Base-by-base conservation (phyloP, 768 basidiomycete species). In the Sarcodon sp. region DNA sequence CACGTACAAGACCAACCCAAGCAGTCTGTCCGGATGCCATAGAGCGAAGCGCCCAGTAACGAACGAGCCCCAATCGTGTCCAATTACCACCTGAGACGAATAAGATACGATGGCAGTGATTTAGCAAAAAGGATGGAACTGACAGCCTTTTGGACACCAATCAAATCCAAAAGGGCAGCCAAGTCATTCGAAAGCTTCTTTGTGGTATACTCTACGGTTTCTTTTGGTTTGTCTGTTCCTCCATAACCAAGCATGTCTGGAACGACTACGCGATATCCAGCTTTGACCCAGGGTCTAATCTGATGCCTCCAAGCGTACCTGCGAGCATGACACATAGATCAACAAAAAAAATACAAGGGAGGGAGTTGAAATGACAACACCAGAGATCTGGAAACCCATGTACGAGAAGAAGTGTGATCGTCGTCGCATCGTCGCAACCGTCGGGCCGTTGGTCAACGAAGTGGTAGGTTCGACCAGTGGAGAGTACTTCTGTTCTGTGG, bases 21-120 rank as follows among this genome's bases (percentile, higher is more conserved):
- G 54, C 34, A 84, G 53, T 33, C 83, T 70, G 11, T 77, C 64
- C 0, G 87, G 83, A 57, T 85, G 63, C 80, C 82, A 87, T 18
- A 86, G 66, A 9, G 82, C 79, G 55, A 90, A 80, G 16, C 86
- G 69, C 38, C 70, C 72, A 1, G 71, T 83, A 11, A 68, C 74
- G 51, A 67, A 75, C 3, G 82, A 66, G 6, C 87, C 87, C 87
- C 87, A 89, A 55, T 90, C 87, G 55, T 89, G 87, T 0, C 84
- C 87, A 49, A 87, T 69, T 48, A 87, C 63, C 8, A 85, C 69
- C 81, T 71, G 48, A 16, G 21, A 18, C 27, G 13, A 33, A 27
- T 12, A 13, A 8, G 21, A 45, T 33, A 35, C 36, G 43, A 46
- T 35, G 45, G 16, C n/a, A 33, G 16, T 11, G n/a, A 43, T 6